Evolutionary conservation across 148 eudicot species (phyloP).

Genomic region (Camellia japonica): DNA sequence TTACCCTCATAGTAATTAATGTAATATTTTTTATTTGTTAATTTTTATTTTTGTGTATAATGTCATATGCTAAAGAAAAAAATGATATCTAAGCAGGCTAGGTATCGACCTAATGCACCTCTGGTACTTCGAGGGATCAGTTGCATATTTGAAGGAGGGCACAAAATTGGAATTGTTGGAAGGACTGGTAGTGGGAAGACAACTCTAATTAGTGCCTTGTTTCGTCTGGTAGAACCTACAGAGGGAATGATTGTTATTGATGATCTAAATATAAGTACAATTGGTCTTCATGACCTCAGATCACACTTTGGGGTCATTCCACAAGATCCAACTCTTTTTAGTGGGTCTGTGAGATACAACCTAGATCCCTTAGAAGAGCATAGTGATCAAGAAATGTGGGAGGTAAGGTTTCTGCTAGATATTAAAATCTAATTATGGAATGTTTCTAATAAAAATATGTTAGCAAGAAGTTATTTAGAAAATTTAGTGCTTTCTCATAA

Average conservation of each 20-base stretch:
- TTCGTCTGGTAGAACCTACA: constrained; percentile 17
- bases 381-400: constrained; percentile 19
- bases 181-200: constrained; percentile 16
- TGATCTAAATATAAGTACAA: not conserved
- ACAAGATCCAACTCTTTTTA: constrained; percentile 18
- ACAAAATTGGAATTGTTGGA: constrained; percentile 17
- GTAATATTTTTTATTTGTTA: no score
- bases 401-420: constrained; percentile 9
- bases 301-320: constrained; percentile 18
- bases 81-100: not conserved
- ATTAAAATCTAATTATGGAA: not conserved
- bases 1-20: not conserved
- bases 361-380: constrained; percentile 17
- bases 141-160: constrained; percentile 12
- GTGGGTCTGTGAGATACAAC: constrained; percentile 17
- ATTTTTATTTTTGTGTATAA: not conserved
- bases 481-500: no score
- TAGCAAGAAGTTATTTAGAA: not conserved
- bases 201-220: constrained; percentile 15
- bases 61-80: not conserved
- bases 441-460: no score
- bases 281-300: constrained; percentile 22
- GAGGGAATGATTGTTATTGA: constrained; percentile 12
- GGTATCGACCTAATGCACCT: constrained; percentile 12
- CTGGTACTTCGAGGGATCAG: constrained; percentile 17